Percentiles rank a stretch among this genome's conserved stretches.
Evolutionary conservation across 2,329 filamentous ascomycete species (phyloP).

Genomic region (Fusarium citri): DNA sequence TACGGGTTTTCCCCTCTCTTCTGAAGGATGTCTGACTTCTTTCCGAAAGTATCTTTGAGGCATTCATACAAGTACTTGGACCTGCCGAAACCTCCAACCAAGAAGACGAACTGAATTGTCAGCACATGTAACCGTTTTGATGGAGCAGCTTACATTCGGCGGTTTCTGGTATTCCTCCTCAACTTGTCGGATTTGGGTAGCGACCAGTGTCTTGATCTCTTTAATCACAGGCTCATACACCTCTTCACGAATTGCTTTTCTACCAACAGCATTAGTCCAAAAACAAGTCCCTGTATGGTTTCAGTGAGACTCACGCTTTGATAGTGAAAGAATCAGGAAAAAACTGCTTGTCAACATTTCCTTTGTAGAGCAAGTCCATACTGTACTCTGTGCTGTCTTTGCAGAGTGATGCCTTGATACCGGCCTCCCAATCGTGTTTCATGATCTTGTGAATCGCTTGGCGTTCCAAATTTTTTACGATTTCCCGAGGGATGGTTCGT

Average conservation of each 20-base stretch:
- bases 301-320: constrained; percentile 12
- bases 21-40: constrained; percentile 49
- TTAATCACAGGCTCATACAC: constrained; percentile 45
- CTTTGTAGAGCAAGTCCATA: constrained; percentile 13
- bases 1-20: constrained; percentile 49
- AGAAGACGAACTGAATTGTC: constrained; percentile 50
- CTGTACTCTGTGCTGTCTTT: constrained; percentile 16
- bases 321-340: constrained; percentile 14
- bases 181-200: constrained; percentile 46
- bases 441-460: constrained; percentile 30
- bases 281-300: not conserved
- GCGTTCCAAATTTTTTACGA: constrained; percentile 25
- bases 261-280: not conserved
- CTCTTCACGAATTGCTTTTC: not conserved
- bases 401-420: constrained; percentile 46
- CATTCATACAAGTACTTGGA: constrained; percentile 47
- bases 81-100: constrained; percentile 56
- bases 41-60: constrained; percentile 28
- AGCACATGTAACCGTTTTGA: too few species aligned
- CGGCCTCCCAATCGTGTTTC: constrained; percentile 47
- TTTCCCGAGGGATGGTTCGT: constrained; percentile 28
- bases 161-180: constrained; percentile 21
- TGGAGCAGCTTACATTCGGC: constrained; percentile 45
- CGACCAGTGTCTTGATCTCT: constrained; percentile 43
- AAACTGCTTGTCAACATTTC: not conserved